Conservation (phyloP, 2,329 filamentous ascomycete species). For the Aureobasidium sp. region DNA sequence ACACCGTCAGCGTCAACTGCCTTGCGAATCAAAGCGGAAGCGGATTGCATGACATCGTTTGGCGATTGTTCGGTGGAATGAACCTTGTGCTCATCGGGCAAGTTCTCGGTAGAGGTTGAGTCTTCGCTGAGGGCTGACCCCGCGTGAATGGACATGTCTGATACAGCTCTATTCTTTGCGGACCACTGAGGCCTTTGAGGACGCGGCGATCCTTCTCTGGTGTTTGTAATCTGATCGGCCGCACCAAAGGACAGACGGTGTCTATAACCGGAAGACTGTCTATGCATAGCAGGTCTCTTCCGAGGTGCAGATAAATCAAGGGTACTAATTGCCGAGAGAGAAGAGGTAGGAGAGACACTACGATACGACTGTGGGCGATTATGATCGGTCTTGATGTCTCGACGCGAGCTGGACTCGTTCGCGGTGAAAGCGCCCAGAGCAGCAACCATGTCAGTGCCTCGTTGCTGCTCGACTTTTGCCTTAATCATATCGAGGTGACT, state of each 20-base stretch:
- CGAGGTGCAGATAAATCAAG: neutral
- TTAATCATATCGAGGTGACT: conserved; percentile 29
- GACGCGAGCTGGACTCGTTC: neutral
- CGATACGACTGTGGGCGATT: neutral
- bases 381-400: neutral
- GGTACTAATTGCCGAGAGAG: neutral
- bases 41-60: conserved; percentile 34
- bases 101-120: neutral
- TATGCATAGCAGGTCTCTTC: neutral
- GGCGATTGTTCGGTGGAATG: neutral
- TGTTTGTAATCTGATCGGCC: neutral
- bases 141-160: neutral
- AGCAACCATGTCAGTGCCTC: conserved; percentile 20
- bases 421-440: conserved; percentile 21
- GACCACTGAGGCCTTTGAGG: neutral
- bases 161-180: neutral
- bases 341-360: neutral
- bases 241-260: no score
- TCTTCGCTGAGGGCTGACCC: neutral
- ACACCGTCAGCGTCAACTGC: conserved; percentile 45
- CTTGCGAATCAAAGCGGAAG: conserved; percentile 42
- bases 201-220: neutral
- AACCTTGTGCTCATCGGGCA: neutral
- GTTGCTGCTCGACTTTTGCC: conserved; percentile 27
- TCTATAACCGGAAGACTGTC: neutral